Base-by-base conservation (phyloP, 2,329 filamentous ascomycete genomes). In the Leptographium galeiforme region DNA sequence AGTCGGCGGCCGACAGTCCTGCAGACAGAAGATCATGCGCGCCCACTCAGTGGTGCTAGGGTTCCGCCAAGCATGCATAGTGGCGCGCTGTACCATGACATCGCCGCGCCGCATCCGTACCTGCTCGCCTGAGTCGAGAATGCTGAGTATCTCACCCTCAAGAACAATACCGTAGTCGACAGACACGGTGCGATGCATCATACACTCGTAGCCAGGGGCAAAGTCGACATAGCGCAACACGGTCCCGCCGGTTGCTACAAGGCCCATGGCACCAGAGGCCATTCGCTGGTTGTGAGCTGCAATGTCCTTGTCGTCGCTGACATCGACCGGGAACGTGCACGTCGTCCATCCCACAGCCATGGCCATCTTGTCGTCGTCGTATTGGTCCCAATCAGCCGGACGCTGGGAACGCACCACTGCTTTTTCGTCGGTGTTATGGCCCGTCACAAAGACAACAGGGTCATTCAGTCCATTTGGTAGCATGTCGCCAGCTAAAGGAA, bases 1-100 rank as follows among this genome's bases (percentile, higher is more conserved):
- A 10, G 8, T 19, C 14, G 34, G 51, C 10, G 53, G 38, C 50
- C 52, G 1, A 56, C 55, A 25, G 39, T 63, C 63, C 59, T 68
- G 62, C 54, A 70, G 55, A 1, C 69, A 64, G 63, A 73, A 64
- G 61, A 63, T 50, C 66, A 75, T 71, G 18, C 73, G 63, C 2
- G 68, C 67, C 73, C 72, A 75, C 18, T 71, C 67, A 0, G 65
- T 72, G 41, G 65, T 57, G 51, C 69, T 70, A 13, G 59, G 57
- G 52, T 73, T 72, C 33, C 61, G 57, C 70, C 70, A 73, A 13
- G 63, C 65, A 60, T 74, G 71, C 60, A 66, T 69, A 13, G 71
- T 73, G 6, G 63, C 72, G 46, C 73, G 62, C 61, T 76, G 72
- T 19, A 76, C 67, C n/a, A 67, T 66, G 18, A 73, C 63, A 60